These are phyloP conservation scores for Xylariomycetidae sp. DNA, from an alignment of 2,329 filamentous ascomycete species.

Conservation along the genomic window DNA sequence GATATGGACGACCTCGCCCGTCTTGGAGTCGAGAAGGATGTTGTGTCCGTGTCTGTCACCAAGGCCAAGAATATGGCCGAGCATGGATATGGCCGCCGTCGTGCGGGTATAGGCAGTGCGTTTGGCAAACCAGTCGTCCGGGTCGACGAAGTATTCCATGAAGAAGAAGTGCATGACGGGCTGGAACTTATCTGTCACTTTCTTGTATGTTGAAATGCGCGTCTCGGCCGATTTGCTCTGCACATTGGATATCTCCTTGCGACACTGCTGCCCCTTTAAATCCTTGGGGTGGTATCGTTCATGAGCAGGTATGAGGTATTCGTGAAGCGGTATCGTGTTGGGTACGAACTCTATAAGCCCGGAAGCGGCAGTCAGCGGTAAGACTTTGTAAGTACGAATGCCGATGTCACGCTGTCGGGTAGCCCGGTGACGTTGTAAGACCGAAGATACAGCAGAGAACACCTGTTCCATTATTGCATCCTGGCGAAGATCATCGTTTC, in stretches of 20 bases:
- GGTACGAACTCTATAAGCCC: constrained; percentile 97
- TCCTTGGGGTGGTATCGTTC: constrained; percentile 81
- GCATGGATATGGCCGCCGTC: constrained; percentile 90
- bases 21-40: constrained; percentile 84
- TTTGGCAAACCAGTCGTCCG: constrained; percentile 91
- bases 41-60: constrained; percentile 96
- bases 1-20: constrained; percentile 93
- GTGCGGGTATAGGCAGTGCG: constrained; percentile 88
- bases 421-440: constrained; percentile 78
- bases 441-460: constrained; percentile 88
- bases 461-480: constrained; percentile 99
- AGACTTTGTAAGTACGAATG: constrained; percentile 94
- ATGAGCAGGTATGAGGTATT: constrained; percentile 89
- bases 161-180: constrained; percentile 97
- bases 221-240: constrained; percentile 65
- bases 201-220: constrained; percentile 70
- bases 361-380: constrained; percentile 77
- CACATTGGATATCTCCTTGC: constrained; percentile 72
- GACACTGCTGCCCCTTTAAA: constrained; percentile 68
- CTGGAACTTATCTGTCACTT: constrained; percentile 75
- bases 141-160: constrained; percentile 88
- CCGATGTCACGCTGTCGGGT: constrained; percentile 85
- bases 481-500: constrained; percentile 92
- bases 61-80: constrained; percentile 87
- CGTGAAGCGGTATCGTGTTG: constrained; percentile 86